These are phyloP conservation scores for Delitschia confertaspora DNA, from an alignment of 495 filamentous ascomycete species.

Conservation along the genomic window DNA sequence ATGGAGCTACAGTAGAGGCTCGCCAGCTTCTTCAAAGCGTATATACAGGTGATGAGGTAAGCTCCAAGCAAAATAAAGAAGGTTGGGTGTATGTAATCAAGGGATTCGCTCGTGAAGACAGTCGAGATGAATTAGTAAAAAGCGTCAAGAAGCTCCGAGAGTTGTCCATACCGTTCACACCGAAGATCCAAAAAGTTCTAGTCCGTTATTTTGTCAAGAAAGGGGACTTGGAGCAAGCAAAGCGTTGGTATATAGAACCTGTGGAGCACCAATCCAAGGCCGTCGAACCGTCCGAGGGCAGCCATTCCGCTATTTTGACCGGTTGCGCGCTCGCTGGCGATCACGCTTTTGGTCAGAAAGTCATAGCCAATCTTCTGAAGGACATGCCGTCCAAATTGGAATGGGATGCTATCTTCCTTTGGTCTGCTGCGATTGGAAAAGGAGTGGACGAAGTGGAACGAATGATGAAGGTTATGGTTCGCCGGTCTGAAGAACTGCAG, in stretches of 20 bases:
- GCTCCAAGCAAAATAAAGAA: too few relatives aligned
- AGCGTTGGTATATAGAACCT: constrained; percentile 57
- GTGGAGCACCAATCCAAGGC: constrained; percentile 26
- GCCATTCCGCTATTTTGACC: constrained; percentile 32
- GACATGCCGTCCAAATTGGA: constrained; percentile 40
- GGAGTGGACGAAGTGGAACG: constrained; percentile 59
- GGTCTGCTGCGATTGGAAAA: constrained; percentile 63
- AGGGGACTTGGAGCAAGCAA: constrained; percentile 46
- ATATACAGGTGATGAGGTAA: too few relatives aligned
- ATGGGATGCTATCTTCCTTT: constrained; percentile 67
- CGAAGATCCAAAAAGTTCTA: constrained; percentile 40
- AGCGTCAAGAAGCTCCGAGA: constrained; percentile 35
- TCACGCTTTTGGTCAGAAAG: constrained; percentile 50
- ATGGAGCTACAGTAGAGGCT: too few relatives aligned
- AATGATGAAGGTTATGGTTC: constrained; percentile 55
- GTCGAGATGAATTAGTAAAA: constrained; percentile 45
- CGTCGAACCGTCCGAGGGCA: not conserved
- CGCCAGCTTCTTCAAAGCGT: too few relatives aligned
- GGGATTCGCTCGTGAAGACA: constrained; percentile 58
- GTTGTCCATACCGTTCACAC: constrained; percentile 25
- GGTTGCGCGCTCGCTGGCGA: constrained; percentile 52
- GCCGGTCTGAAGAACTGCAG: constrained; percentile 35
- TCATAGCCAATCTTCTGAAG: constrained; percentile 53
- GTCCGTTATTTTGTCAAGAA: constrained; percentile 31
- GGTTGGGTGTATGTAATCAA: constrained; percentile 55